Percentiles rank a stretch among this genome's conserved stretches.
Evolutionary conservation across 768 basidiomycete species (phyloP).

Genomic region (Austroboletus festivus): DNA sequence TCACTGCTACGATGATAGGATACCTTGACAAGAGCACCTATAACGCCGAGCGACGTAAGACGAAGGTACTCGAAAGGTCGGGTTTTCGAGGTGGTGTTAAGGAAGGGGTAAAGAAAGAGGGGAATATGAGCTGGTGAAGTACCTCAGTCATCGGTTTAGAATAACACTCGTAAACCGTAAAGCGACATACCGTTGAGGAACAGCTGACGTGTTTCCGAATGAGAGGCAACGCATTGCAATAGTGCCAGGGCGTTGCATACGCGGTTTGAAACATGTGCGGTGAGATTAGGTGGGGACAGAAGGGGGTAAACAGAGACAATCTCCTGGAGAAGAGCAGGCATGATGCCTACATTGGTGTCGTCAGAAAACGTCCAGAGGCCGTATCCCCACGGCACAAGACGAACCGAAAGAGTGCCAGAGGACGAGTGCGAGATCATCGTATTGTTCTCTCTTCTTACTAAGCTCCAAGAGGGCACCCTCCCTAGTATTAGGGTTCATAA

Average conservation of each 20-base stretch:
- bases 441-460: slow-evolving; percentile 98
- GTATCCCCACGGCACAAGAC: slow-evolving; percentile 12
- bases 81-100: slow-evolving; percentile 98
- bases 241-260: slow-evolving; percentile 98
- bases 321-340: slow-evolving; percentile 96
- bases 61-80: slow-evolving; percentile 99
- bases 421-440: slow-evolving; percentile 95
- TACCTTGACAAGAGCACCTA: slow-evolving; percentile 97
- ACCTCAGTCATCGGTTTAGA: not conserved
- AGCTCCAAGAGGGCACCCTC: slow-evolving; percentile 91
- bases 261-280: slow-evolving; percentile 95
- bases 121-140: slow-evolving; percentile 86
- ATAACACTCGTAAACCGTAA: not conserved
- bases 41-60: slow-evolving; percentile 98
- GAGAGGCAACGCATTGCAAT: slow-evolving; percentile 96
- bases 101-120: slow-evolving; percentile 91
- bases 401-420: slow-evolving; percentile 98
- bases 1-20: slow-evolving; percentile 7
- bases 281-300: slow-evolving; percentile 91
- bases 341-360: slow-evolving; percentile 64
- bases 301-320: slow-evolving; percentile 98
- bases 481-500: slow-evolving; percentile 78
- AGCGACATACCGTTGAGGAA: slow-evolving; percentile 79
- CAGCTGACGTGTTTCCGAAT: slow-evolving; percentile 91
- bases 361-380: not conserved